phyloP scores from a whole-genome alignment of 192 early-diverging fungal genomes.

The Entophlyctis luteolus region DNA sequence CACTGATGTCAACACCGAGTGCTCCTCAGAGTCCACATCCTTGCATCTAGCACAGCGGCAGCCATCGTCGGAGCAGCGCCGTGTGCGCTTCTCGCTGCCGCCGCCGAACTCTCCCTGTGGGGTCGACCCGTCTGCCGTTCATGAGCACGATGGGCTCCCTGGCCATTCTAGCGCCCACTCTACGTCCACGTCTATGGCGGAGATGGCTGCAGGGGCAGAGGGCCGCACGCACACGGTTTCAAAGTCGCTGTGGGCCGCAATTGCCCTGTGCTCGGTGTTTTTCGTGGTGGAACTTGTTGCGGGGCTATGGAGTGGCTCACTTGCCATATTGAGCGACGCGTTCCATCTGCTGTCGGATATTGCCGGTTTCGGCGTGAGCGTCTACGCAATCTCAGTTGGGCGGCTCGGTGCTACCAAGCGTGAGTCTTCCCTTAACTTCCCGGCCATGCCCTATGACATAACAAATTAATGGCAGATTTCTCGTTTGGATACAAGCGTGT shows the following conservation, averaged over 20 bases:
- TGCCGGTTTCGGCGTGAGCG: constrained; percentile 40
- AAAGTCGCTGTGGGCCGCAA: constrained; percentile 50
- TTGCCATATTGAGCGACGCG: constrained; percentile 72
- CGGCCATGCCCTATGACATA: neutral
- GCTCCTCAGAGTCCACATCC: neutral
- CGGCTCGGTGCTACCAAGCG: neutral
- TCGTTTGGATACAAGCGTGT: constrained; percentile 75
- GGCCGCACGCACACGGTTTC: neutral
- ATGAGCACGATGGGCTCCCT: no score
- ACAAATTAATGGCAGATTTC: constrained; percentile 17
- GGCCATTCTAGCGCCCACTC: no score
- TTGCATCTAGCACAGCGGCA: neutral
- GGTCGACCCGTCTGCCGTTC: no score
- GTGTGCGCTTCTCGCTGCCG: no score
- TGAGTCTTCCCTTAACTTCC: neutral
- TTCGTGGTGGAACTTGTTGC: constrained; percentile 63
- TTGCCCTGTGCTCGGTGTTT: constrained; percentile 54
- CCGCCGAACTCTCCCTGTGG: no score
- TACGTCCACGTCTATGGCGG: no score
- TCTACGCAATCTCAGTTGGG: neutral
- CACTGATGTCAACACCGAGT: no score
- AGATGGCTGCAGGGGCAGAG: no score
- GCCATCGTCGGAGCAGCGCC: neutral
- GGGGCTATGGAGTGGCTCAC: constrained; percentile 58
- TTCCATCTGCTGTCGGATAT: constrained; percentile 73